Evolutionary conservation across 805 yeast genomes (phyloP).

Genomic region (Myxozyma neglecta): DNA sequence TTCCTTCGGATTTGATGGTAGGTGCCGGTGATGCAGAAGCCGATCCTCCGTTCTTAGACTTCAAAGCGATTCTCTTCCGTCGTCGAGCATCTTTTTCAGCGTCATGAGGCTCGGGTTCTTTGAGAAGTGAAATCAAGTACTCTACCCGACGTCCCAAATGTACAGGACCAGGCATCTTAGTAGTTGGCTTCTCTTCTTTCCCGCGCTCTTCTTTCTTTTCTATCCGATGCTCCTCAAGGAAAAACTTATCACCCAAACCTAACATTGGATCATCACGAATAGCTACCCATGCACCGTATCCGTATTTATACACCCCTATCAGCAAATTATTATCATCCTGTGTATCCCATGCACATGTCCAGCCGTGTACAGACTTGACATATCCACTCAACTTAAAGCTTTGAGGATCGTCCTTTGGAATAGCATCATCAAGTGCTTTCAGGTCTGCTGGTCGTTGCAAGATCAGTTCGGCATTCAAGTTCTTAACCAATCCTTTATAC

Average conservation of each 20-base stretch:
- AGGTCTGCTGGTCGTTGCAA: conserved; percentile 83
- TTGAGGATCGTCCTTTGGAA: conserved; percentile 54
- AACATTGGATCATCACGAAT: conserved; percentile 94
- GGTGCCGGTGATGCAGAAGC: conserved; percentile 29
- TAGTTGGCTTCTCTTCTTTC: conserved; percentile 42
- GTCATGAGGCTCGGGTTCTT: conserved; percentile 50
- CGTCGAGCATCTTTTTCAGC: conserved; percentile 33
- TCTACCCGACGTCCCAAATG: conserved; percentile 92
- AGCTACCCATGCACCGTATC: conserved; percentile 93
- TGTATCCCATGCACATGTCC: conserved; percentile 85
- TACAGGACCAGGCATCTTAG: conserved; percentile 86
- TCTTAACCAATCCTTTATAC: conserved; percentile 74
- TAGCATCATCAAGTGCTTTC: conserved; percentile 57
- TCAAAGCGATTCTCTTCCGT: conserved; percentile 29
- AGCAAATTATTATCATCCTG: conserved; percentile 84
- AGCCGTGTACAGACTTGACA: conserved; percentile 82
- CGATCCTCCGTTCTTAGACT: conserved; percentile 22
- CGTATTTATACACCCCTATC: conserved; percentile 86
- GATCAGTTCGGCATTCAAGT: conserved; percentile 85
- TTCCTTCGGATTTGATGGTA: neutral
- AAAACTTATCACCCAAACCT: conserved; percentile 81
- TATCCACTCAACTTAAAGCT: conserved; percentile 57
- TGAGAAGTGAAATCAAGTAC: conserved; percentile 69
- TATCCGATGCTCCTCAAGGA: conserved; percentile 52
- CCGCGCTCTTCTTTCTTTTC: conserved; percentile 43